A percentile compares a stretch with the other conserved stretches of the same genome.
Conservation (phyloP, 129 eudicot genomes). For the Logfia minima region DNA sequence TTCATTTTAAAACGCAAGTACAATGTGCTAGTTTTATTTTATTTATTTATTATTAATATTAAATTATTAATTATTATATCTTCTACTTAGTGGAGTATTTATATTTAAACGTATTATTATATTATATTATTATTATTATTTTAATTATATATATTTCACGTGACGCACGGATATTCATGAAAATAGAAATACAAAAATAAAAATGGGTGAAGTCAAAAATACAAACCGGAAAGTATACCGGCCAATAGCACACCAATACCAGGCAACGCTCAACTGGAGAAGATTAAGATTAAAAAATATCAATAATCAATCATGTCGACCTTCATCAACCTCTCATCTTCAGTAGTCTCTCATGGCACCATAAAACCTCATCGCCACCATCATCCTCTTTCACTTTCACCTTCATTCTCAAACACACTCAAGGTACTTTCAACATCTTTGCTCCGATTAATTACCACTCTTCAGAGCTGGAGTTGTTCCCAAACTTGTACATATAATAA, state of each 20-base stretch:
- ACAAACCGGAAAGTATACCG: background rate
- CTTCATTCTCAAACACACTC: constrained; percentile 24
- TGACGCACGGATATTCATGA: constrained; percentile 3
- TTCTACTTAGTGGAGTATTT: too few relatives aligned
- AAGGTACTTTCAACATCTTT: constrained; percentile 42
- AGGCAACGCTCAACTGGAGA: constrained; percentile 15
- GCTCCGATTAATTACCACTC: background rate
- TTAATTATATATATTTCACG: background rate
- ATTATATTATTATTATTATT: too few relatives aligned
- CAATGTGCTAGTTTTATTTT: too few relatives aligned
- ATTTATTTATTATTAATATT: too few relatives aligned
- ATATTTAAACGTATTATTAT: too few relatives aligned
- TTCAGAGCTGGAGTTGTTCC: background rate
- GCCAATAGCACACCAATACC: constrained; percentile 12
- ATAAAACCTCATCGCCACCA: constrained; percentile 13
- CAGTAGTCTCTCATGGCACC: constrained; percentile 13
- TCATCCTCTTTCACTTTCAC: constrained; percentile 21
- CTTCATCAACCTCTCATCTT: constrained; percentile 45
- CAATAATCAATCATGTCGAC: constrained; percentile 40
- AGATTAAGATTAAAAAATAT: background rate
- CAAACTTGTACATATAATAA: too few relatives aligned
- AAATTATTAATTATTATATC: too few relatives aligned
- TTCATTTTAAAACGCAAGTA: too few relatives aligned
- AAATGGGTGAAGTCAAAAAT: background rate
- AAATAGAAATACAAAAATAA: background rate